These are phyloP conservation scores for Cyclotella kingstonii DNA, from an alignment of 108 stramenopile genomes.

Conservation along the genomic window DNA sequence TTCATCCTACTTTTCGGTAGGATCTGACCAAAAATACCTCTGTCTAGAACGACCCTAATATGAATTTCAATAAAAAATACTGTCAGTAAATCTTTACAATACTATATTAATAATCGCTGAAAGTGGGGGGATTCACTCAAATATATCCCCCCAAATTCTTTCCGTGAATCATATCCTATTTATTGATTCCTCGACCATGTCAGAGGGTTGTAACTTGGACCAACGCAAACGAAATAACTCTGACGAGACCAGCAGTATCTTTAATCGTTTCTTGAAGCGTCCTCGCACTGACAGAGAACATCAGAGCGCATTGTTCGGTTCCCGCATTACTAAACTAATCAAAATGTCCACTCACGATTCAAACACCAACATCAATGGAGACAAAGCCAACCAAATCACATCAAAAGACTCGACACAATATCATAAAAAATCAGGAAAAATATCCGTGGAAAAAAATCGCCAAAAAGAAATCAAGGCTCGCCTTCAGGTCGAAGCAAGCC, in stretches of 20 bases:
- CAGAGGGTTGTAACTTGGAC: not conserved
- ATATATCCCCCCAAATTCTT: not conserved
- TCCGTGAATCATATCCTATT: not conserved
- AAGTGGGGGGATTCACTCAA: too few relatives aligned
- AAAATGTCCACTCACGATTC: not conserved
- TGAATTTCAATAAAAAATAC: too few relatives aligned
- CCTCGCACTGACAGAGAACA: not conserved
- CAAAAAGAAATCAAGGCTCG: slow-evolving; percentile 41
- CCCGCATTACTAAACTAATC: not conserved
- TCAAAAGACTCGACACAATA: not conserved
- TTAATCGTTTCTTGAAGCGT: slow-evolving; percentile 4
- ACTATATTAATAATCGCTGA: too few relatives aligned
- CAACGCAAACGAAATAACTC: not conserved
- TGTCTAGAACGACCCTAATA: too few relatives aligned
- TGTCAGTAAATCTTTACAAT: too few relatives aligned
- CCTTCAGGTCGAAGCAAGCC: slow-evolving; percentile 43
- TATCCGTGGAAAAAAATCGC: slow-evolving; percentile 35
- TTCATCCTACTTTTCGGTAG: too few relatives aligned
- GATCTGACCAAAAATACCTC: too few relatives aligned
- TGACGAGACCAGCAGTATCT: not conserved
- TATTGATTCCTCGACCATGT: too few relatives aligned
- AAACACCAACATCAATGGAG: not conserved
- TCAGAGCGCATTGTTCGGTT: not conserved
- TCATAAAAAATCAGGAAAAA: slow-evolving; percentile 12
- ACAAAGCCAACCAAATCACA: not conserved